Evolutionary conservation across 495 filamentous ascomycete genomes (phyloP), one percentile per base, ranked within the genome.

Genomic region (Penicillium steckii): DNA sequence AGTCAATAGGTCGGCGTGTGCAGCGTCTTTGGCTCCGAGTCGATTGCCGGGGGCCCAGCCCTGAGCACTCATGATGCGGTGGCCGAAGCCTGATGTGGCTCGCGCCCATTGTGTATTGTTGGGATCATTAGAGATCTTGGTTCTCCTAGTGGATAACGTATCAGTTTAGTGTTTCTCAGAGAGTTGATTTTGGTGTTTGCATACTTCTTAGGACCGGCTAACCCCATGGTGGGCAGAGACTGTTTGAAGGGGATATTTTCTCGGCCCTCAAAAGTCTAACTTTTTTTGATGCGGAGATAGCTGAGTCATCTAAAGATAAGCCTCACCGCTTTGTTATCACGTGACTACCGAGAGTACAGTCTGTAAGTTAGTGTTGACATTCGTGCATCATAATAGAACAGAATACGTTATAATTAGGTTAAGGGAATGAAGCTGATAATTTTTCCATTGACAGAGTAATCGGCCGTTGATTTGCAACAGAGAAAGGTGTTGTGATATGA

Each of bases 61-160:
- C 61, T 96, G 91, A 1, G 85, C 75, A 46, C 86, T 82, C 54
- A 98, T 83, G 48, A 97, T 88, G 57, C 80, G 85, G 65, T 96
- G 91, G 58, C 93, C 93, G 62, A 90, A 97, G 43, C 83, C 82
- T 40, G 80, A 76, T 53, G 89, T 91, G 59, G 90, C 86, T 53
- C 84, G 85, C 41, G 86, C 82, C 93, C 93, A 98, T 72, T 81
- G 81, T 24, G 89, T 95, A 66, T 97, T 97, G 67, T 96, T 95
- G 12, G 93, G 93, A 72, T 98, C 93, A 61, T 85, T 72, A 42
- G 89, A 86, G 44, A 97, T 80, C 68, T 93, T 96, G 27, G 79
- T 82, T 60, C 82, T 88, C 66, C 93, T 97, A 26, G 48, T 6
- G 24, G 27, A 37, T 37, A 13, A 37, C 8, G 5, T 27, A 17